Evolutionary conservation across 371 early-diverging fungal species (phyloP), one percentile per base, ranked within the genome.

Genomic region (Mortierella sp.): DNA sequence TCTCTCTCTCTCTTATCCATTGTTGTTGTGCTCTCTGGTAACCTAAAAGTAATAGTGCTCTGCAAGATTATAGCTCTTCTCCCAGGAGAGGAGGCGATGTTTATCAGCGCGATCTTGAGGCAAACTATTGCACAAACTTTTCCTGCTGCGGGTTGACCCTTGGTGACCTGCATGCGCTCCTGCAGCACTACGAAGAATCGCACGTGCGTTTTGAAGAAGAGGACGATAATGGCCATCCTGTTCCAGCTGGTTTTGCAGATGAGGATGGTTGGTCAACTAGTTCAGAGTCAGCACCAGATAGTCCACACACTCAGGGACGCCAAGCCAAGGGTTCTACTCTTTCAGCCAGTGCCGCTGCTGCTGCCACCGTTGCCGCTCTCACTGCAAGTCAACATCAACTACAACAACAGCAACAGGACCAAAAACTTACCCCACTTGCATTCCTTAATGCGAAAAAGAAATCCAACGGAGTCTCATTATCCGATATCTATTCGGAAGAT

Each of bases 121-220:
- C 91, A 71, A 85, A 88, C 58, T 96, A 93, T 83, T 96, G 96
- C 86, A 92, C 93, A 76, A 93, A 97, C 88, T 97, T 96, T 75
- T 86, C 87, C 62, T 97, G 97, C 87, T 97, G 97, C 79, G 97
- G 96, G 26, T 76, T 92, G 45, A 84, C 89, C 40, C 88, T 97
- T 55, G 87, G 87, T 43, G 93, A 94, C 84, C 87, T 97, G 64
- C 96, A 96, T 85, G 96, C 95, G 65, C 90, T 97, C 61, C 85
- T 96, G 56, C 94, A 95, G 75, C 97, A 97, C 84, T 96, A 95
- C 82, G 97, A 97, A 84, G 96, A 96, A 78, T 89, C 88, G 68
- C 97, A 97, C 79, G 97, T 96, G 58, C 92, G 91, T 49, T 86
- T 96, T 32, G 96, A 95, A 78, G 92, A 91, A 26, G 95, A 96